Evolutionary conservation across 352 stramenopile species (phyloP), one percentile per base, ranked within the genome.

Genomic region (Peronosclerospora sorghi): DNA sequence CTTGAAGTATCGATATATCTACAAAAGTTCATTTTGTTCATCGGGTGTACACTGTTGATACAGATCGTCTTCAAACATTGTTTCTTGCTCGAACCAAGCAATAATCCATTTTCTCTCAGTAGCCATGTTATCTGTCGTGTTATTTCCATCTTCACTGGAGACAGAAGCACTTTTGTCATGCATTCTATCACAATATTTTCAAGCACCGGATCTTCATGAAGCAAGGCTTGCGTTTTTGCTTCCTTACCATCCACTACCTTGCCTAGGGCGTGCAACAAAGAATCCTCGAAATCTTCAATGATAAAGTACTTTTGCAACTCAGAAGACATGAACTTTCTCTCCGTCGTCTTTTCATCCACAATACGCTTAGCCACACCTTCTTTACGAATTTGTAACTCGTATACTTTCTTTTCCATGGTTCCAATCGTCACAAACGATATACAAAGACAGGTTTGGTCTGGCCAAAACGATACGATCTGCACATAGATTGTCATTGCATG

Each of bases 351-450:
- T 34, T 93, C 79, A 38, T 95, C 84, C 1, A 94, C 83, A 15
- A 95, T 88, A 18, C 82, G 75, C 54, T 92, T 94, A 1, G 80
- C 76, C 2, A 96, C 77, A 12, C 74, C 82, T 48, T 93, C 80
- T 55, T 96, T 96, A 20, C 73, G 75, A 45, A 92, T 92, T 48
- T 96, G 85, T 19, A 92, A 56, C 48, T 94, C 78, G 42, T 94
- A 94, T 13, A 96, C 84, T 39, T 94, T 95, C 49, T 96, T 93
- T 60, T 97, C 89, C 65, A 97, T 94, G 6, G 89, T 96, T 1
- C 83, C 85, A 18, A 73, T 82, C 10, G 83, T 79, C 35, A 97
- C 86, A 17, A 97, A 0, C 86, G 78, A 39, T 97, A 97, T 3
- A 97, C 86, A 48, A 86, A 96, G 12, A 96, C 87, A 7, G 75